Base-by-base conservation (phyloP, 345 rosid species). In the Lumnitzera littorea region DNA sequence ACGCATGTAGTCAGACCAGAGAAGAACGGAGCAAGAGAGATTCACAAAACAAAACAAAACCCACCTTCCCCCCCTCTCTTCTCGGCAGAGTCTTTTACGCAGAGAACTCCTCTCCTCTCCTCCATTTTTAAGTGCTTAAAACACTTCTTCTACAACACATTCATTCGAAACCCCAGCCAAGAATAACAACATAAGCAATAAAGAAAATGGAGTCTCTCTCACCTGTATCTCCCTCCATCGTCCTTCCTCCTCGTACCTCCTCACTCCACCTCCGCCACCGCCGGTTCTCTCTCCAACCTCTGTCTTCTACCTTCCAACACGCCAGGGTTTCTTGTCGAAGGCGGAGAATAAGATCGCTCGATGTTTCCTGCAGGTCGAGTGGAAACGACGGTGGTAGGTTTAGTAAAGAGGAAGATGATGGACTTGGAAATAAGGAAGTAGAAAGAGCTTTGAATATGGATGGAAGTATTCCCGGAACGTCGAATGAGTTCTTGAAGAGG, bases 391-490 rank as follows among this genome's bases (percentile, higher is more conserved):
- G 62, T 10, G 61, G 57, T 16, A 62, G 58, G 20, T 67, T 58
- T 14, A 78, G 69, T 56, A 80, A 65, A 48, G 86, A 76, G 27
- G 80, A 48, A 14, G 79, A 67, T 51, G 76, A 59, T 12, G 80
- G 43, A 36, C 43, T 36, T 1, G 43, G 58, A 25, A 71, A 69
- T 41, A 85, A 87, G 55, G 97, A 89, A 55, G 80, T 85, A 31
- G 97, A 94, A 62, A 75, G 79, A 68, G 99, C 99, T 73, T 81
- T 94, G 72, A 83, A 87, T 70, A 54, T 86, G 86, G 99, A 94
- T 74, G 99, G 99, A 51, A 83, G 86, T 50, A 86, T 94, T 66
- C 97, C 97, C 1, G 84, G 95, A 47, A 85, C 82, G 24, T 84
- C 96, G 15, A 74, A 80, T 51, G 99, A 87, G 83, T 89, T 89